Conservation (phyloP, 768 basidiomycete genomes). For the Tricholoma furcatifolium region DNA sequence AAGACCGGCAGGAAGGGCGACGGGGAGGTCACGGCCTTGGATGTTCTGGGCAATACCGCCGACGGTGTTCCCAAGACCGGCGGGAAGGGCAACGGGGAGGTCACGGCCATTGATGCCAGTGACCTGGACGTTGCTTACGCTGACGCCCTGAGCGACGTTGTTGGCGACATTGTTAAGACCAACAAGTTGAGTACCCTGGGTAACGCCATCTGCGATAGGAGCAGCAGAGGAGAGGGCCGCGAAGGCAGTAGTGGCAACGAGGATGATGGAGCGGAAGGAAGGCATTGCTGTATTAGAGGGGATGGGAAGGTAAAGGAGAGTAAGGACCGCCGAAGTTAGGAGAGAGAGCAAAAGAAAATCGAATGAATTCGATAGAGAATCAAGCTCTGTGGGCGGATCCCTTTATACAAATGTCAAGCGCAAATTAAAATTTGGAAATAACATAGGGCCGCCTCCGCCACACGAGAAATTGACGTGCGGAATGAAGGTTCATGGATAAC, state of each 20-base stretch:
- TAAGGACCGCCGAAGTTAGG: too few species aligned
- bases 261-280: constrained; percentile 1
- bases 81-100: neutral
- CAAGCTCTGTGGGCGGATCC: too few species aligned
- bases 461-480: too few species aligned
- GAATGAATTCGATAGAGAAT: too few species aligned
- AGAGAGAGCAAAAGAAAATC: too few species aligned
- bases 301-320: too few species aligned
- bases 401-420: too few species aligned
- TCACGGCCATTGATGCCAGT: neutral
- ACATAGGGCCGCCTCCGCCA: too few species aligned
- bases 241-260: neutral
- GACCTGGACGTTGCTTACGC: neutral
- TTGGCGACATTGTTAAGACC: neutral
- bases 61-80: too few species aligned
- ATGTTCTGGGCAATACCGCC: too few species aligned
- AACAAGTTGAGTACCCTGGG: neutral
- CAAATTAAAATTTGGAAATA: too few species aligned
- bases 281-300: neutral
- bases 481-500: too few species aligned
- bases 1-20: neutral
- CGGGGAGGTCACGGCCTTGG: neutral
- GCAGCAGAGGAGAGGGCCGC: constrained; percentile 1
- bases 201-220: neutral
- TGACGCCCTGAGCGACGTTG: neutral